Conservation (phyloP, 1,139 yeast genomes). For the Geotrichum cucujoidarum region DNA sequence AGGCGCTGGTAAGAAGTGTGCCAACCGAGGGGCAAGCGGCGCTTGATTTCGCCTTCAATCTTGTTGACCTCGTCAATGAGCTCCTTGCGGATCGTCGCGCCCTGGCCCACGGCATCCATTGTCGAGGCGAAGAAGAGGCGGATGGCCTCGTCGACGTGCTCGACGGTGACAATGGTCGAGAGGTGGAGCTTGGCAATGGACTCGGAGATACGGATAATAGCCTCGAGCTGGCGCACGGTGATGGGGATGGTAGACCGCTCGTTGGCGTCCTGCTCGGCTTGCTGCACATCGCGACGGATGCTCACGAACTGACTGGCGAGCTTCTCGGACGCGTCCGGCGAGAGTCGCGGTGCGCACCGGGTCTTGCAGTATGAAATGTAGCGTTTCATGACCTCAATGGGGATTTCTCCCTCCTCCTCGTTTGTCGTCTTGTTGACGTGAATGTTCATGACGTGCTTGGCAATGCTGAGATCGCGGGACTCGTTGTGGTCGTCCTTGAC, state of each 20-base stretch:
- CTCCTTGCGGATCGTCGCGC: slow-evolving; percentile 50
- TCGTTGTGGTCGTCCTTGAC: slow-evolving; percentile 94
- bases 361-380: slow-evolving; percentile 86
- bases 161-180: slow-evolving; percentile 77
- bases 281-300: slow-evolving; percentile 77
- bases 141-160: slow-evolving; percentile 93
- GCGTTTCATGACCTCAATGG: slow-evolving; percentile 84
- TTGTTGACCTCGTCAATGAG: slow-evolving; percentile 64
- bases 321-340: slow-evolving; percentile 85
- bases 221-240: slow-evolving; percentile 95
- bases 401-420: slow-evolving; percentile 77
- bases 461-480: slow-evolving; percentile 79
- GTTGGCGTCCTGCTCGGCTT: slow-evolving; percentile 73
- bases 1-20: slow-evolving; percentile 84
- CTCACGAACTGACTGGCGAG: slow-evolving; percentile 92
- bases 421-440: slow-evolving; percentile 71
- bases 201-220: slow-evolving; percentile 93
- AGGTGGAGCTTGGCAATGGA: slow-evolving; percentile 83
- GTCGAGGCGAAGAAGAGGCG: slow-evolving; percentile 93
- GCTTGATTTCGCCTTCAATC: slow-evolving; percentile 79
- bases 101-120: slow-evolving; percentile 94
- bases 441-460: slow-evolving; percentile 90
- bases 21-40: slow-evolving; percentile 95
- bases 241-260: slow-evolving; percentile 95
- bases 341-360: slow-evolving; percentile 87